These are phyloP conservation scores for Penicillium corylophilum DNA, from an alignment of 2,329 filamentous ascomycete species.

Conservation along the genomic window DNA sequence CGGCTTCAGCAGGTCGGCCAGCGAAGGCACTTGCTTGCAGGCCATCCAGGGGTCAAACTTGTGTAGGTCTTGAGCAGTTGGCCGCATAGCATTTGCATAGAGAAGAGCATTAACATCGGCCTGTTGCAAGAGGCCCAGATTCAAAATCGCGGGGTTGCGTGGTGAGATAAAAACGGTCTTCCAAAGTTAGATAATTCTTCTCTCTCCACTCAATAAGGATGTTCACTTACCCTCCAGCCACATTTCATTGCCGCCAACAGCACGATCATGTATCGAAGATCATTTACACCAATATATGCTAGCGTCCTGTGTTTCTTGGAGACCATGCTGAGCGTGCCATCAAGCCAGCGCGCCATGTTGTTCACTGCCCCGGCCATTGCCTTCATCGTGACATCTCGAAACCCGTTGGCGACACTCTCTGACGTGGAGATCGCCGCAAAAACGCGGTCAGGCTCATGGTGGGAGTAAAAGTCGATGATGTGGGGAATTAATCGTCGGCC, in stretches of 20 bases:
- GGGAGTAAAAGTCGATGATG: slow-evolving; percentile 15
- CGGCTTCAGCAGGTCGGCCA: slow-evolving; percentile 8
- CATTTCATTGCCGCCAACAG: slow-evolving; percentile 15
- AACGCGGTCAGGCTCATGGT: slow-evolving; percentile 13
- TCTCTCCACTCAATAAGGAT: not conserved
- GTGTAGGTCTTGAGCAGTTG: slow-evolving; percentile 8
- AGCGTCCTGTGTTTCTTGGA: slow-evolving; percentile 6
- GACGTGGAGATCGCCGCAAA: slow-evolving; percentile 11
- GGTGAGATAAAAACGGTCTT: slow-evolving; percentile 14
- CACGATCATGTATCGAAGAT: slow-evolving; percentile 12
- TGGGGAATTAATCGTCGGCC: slow-evolving; percentile 14
- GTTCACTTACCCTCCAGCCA: slow-evolving; percentile 12
- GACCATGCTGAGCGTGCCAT: slow-evolving; percentile 4
- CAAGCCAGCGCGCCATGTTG: slow-evolving; percentile 14
- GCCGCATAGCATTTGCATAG: slow-evolving; percentile 7
- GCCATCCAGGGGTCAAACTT: slow-evolving; percentile 14
- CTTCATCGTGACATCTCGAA: slow-evolving; percentile 12
- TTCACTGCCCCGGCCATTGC: slow-evolving; percentile 10
- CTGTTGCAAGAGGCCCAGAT: slow-evolving; percentile 14
- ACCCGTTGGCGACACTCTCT: slow-evolving; percentile 6
- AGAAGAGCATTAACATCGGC: slow-evolving; percentile 10
- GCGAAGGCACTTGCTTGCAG: slow-evolving; percentile 13
- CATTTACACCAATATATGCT: slow-evolving; percentile 12
- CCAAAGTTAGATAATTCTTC: not conserved
- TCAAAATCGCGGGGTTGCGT: slow-evolving; percentile 10